Base-by-base conservation (phyloP, 495 filamentous ascomycete species). In the Daldinia grandis region DNA sequence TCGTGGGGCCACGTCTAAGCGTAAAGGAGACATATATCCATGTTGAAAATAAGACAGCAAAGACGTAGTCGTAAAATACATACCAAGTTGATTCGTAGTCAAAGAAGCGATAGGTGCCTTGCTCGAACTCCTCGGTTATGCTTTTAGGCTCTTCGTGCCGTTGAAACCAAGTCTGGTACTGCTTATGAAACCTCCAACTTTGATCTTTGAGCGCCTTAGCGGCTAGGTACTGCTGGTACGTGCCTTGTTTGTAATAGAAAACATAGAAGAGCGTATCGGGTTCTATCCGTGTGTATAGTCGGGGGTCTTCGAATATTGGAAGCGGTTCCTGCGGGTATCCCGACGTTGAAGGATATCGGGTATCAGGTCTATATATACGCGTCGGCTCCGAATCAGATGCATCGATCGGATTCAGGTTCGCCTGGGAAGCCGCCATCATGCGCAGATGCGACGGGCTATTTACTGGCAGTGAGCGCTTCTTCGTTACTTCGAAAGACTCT, bases 61-160 rank as follows among this genome's bases (percentile, higher is more conserved):
- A 17, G 17, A 28, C 3, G 3, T 31, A 21, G 35, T 44, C 5
- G 14, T 14, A 17, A 8, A 30, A 24, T 28, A 87, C 92, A 80
- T 80, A 99, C 95, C 95, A 99, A 74, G 95, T 99, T 79, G 95
- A 98, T 84, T 99, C 95, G 75, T 98, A 99, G 79, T 99, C 95
- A 81, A 99, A 99, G 83, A 99, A 99, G 49, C 95, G 89, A 81
- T 99, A 99, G 5, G 95, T 98, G 27, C 95, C 95, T 80, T 99
- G 95, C 82, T 99, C 95, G 68, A 91, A 98, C 78, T 99, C 95
- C 76, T 99, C 96, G 0, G 95, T 98, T 75, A 99, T 99, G 49
- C 88, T 92, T 82, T 99, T 98, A 19, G 95, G 95, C 82, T 99
- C 95, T 76, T 99, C 95, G 72, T 99, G 95, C 42, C 95, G 86